phyloP scores from a whole-genome alignment of 768 basidiomycete species.

The Amanita pallidorosea region DNA sequence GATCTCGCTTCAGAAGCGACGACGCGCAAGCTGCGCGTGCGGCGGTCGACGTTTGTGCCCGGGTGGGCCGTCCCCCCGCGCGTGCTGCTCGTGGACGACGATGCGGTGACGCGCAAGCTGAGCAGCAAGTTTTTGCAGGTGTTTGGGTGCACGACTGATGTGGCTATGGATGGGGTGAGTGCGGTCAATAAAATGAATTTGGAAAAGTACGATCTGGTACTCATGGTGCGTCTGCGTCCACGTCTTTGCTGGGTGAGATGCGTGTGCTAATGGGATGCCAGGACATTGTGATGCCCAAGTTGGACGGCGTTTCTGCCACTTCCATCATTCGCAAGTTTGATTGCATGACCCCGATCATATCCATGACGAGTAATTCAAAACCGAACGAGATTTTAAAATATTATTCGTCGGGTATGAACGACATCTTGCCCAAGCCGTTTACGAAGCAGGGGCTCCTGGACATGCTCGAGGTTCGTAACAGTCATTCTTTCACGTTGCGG shows the following conservation, averaged over 20 bases:
- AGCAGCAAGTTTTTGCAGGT: constrained; percentile 92
- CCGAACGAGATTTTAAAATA: constrained; percentile 91
- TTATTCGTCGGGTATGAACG: constrained; percentile 89
- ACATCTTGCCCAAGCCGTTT: constrained; percentile 94
- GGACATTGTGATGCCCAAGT: constrained; percentile 94
- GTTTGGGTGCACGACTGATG: constrained; percentile 90
- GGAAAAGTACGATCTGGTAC: constrained; percentile 89
- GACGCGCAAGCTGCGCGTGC: constrained; percentile 47
- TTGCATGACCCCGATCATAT: constrained; percentile 92
- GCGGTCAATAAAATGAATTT: constrained; percentile 96
- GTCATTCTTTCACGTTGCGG: not conserved
- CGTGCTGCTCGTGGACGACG: constrained; percentile 92
- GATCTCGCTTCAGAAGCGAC: constrained; percentile 13
- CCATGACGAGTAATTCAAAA: constrained; percentile 94
- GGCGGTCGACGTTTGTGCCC: constrained; percentile 74
- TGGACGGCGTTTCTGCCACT: constrained; percentile 85
- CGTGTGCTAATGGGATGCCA: constrained; percentile 16
- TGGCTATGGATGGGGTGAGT: constrained; percentile 85
- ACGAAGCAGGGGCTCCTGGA: constrained; percentile 85
- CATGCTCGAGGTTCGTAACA: constrained; percentile 72
- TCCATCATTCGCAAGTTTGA: constrained; percentile 93
- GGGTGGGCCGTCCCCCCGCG: constrained; percentile 88
- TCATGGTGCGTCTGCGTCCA: constrained; percentile 62
- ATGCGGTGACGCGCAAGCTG: constrained; percentile 80
- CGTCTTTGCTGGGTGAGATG: constrained; percentile 1